Percentiles rank a stretch among this genome's conserved stretches.
phyloP scores from a whole-genome alignment of 129 eudicot species.

The Escallonia rubra region DNA sequence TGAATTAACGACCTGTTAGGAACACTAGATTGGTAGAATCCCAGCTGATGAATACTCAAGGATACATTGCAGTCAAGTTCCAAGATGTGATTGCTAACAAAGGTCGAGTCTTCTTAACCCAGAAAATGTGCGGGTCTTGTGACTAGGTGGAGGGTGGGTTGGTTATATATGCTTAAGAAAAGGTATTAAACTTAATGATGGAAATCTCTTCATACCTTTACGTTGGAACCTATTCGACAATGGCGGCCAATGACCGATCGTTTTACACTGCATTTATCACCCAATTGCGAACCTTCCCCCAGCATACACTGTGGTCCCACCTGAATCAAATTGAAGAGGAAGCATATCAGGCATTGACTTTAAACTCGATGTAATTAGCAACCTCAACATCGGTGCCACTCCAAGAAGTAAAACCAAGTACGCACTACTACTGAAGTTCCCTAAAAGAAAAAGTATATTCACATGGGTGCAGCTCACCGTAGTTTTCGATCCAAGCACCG shows the following conservation, averaged over 20 bases:
- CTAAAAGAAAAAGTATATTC: not conserved
- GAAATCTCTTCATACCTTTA: constrained; percentile 52
- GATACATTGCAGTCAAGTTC: not conserved
- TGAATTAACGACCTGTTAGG: constrained; percentile 71
- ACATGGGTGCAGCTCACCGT: constrained; percentile 47
- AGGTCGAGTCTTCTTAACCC: too few relatives aligned
- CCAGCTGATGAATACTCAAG: not conserved
- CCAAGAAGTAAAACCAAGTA: not conserved
- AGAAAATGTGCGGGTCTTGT: too few relatives aligned
- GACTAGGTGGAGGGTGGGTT: too few relatives aligned
- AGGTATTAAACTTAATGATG: not conserved
- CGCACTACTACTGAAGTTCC: not conserved
- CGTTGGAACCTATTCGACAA: constrained; percentile 93
- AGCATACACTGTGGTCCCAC: constrained; percentile 97
- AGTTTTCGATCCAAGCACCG: constrained; percentile 83
- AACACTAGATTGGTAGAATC: not conserved
- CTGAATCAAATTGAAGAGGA: constrained; percentile 24
- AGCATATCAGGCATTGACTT: not conserved
- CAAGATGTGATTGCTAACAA: too few relatives aligned
- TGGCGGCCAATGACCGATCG: constrained; percentile 93
- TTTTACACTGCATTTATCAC: constrained; percentile 94
- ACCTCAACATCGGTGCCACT: not conserved
- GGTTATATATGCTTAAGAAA: too few relatives aligned
- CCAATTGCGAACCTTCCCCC: constrained; percentile 96
- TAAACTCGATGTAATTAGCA: not conserved